phyloP scores from a whole-genome alignment of 345 rosid genomes.

The Trapa incisa region DNA sequence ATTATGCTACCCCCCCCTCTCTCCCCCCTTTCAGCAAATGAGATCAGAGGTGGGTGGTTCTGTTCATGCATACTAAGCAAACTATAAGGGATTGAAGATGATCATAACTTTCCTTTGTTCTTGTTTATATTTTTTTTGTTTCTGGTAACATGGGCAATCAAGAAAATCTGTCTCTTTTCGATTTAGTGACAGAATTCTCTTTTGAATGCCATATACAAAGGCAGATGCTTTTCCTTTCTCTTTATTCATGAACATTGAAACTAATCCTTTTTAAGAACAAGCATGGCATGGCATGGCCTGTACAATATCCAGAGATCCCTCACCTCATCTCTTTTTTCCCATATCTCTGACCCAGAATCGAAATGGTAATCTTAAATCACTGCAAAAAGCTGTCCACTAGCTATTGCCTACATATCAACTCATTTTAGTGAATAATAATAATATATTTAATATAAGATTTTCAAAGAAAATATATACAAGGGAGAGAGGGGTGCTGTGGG shows the following conservation, averaged over 20 bases:
- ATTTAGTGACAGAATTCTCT: not conserved
- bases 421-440: not conserved
- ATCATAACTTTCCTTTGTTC: too few relatives aligned
- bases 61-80: slow-evolving; percentile 8
- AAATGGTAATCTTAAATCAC: not conserved
- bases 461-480: not conserved
- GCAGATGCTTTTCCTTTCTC: not conserved
- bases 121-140: too few relatives aligned
- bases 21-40: slow-evolving; percentile 10
- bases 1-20: slow-evolving; percentile 1
- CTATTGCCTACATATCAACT: not conserved
- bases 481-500: not conserved
- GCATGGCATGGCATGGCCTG: not conserved
- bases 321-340: not conserved
- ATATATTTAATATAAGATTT: not conserved
- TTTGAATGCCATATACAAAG: not conserved
- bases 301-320: not conserved
- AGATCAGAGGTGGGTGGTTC: slow-evolving; percentile 6
- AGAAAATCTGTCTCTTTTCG: not conserved
- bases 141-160: not conserved
- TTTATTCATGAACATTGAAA: slow-evolving; percentile 1
- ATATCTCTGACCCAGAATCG: not conserved
- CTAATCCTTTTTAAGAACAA: not conserved
- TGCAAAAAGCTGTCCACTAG: not conserved
- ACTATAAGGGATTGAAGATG: not conserved